Conservation (phyloP, 306 rosid species). For the Hippophae rhamnoides region DNA sequence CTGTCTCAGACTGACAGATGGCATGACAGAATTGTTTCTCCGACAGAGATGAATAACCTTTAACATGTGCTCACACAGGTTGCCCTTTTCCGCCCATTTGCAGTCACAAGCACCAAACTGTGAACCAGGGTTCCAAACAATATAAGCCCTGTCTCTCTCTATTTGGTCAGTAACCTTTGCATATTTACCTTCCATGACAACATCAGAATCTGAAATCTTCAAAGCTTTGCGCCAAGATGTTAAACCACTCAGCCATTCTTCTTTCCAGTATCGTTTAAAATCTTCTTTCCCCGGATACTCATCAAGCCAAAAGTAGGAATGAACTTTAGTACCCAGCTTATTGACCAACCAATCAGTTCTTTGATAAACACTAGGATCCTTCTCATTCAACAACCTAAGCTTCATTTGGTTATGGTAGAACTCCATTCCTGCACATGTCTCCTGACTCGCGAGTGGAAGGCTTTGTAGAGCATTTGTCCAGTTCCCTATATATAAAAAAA, state of each 20-base stretch:
- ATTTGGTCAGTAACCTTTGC: conserved; percentile 55
- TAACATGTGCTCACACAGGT: conserved; percentile 68
- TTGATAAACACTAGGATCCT: conserved; percentile 47
- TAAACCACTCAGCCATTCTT: conserved; percentile 82
- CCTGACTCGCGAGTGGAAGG: conserved; percentile 81
- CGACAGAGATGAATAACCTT: conserved; percentile 48
- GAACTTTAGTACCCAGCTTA: conserved; percentile 79
- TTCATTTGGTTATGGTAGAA: conserved; percentile 75
- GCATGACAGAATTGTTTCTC: conserved; percentile 29
- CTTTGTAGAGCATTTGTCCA: conserved; percentile 57
- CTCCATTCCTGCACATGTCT: conserved; percentile 72
- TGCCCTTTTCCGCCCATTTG: conserved; percentile 74
- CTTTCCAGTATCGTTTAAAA: conserved; percentile 76
- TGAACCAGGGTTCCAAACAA: conserved; percentile 70
- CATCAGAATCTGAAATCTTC: conserved; percentile 56
- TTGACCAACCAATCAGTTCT: conserved; percentile 75
- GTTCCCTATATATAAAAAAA: conserved; percentile 37
- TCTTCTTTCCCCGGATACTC: conserved; percentile 77
- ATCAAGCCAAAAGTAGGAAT: conserved; percentile 87
- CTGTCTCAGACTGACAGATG: conserved; percentile 60
- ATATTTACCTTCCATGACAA: conserved; percentile 42
- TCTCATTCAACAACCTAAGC: conserved; percentile 67
- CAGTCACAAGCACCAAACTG: conserved; percentile 65
- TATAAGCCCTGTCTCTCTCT: conserved; percentile 37
- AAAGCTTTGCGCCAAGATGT: conserved; percentile 82